A percentile compares a stretch with the other conserved stretches of the same genome.
Evolutionary conservation across 2,329 filamentous ascomycete genomes (phyloP).

Genomic region (Tolypocladium amazonense): DNA sequence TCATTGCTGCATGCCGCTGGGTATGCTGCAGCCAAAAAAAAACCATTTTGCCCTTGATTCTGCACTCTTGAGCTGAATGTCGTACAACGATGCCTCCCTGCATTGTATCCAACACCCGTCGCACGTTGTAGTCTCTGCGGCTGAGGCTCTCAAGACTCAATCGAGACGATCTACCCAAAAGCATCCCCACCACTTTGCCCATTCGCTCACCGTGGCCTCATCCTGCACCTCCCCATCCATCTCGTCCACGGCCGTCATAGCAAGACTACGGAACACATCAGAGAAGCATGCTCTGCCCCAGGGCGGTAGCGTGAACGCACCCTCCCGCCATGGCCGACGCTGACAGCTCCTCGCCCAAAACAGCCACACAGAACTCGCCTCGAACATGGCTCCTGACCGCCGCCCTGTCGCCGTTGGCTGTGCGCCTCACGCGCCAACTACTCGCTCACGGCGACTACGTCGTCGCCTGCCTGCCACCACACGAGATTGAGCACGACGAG

Average conservation of each 20-base stretch:
- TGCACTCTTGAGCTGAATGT: not conserved
- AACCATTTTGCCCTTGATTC: not conserved
- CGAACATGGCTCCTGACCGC: constrained; percentile 91
- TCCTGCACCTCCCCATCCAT: not conserved
- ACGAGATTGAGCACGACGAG: constrained; percentile 66
- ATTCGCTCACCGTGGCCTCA: not conserved
- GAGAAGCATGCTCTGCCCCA: not conserved
- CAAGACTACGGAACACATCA: not conserved
- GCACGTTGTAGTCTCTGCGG: not conserved
- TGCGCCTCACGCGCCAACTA: constrained; percentile 70
- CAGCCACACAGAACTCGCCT: constrained; percentile 60
- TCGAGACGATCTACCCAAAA: not conserved
- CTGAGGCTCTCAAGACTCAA: not conserved
- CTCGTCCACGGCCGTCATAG: not conserved
- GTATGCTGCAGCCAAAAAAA: not conserved
- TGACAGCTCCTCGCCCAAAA: constrained; percentile 11
- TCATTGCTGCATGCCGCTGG: not conserved
- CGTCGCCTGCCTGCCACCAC: constrained; percentile 69
- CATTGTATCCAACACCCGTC: not conserved
- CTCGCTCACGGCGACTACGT: constrained; percentile 89
- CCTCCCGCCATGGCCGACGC: constrained; percentile 18
- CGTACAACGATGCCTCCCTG: not conserved
- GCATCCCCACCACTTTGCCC: not conserved
- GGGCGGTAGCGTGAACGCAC: not conserved
- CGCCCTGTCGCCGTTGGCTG: constrained; percentile 72